A percentile compares a stretch with the other conserved stretches of the same genome.
These are phyloP conservation scores for Trichosporon asahii DNA, from an alignment of 1,284 basidiomycete species.

Conservation along the genomic window DNA sequence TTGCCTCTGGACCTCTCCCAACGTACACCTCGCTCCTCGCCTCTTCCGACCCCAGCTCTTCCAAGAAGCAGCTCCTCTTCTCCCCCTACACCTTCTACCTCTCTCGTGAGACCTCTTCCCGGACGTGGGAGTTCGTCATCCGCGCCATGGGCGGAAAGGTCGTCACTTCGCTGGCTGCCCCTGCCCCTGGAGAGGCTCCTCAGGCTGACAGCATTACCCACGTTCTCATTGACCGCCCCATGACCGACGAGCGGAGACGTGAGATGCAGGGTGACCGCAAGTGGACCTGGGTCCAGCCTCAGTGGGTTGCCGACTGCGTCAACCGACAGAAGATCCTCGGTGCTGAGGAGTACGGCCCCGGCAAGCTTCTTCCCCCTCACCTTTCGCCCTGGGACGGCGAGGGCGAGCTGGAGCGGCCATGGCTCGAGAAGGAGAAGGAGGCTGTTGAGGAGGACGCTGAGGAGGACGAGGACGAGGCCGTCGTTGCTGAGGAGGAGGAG, in stretches of 20 bases:
- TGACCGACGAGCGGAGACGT: conserved; percentile 56
- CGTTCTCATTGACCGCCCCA: conserved; percentile 89
- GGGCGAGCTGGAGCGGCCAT: conserved; percentile 62
- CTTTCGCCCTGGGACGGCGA: conserved; percentile 89
- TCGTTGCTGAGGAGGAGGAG: conserved; percentile 45
- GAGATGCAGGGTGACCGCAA: conserved; percentile 64
- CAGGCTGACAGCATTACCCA: conserved; percentile 83
- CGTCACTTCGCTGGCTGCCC: conserved; percentile 75
- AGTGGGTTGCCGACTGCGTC: conserved; percentile 96
- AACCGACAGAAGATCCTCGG: conserved; percentile 81
- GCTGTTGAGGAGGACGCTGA: conserved; percentile 50
- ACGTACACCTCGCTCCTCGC: conserved; percentile 69
- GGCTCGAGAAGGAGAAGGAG: conserved; percentile 51
- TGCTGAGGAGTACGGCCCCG: conserved; percentile 82
- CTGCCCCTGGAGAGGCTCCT: conserved; percentile 54
- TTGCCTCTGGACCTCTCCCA: conserved; percentile 60
- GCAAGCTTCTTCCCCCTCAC: conserved; percentile 86
- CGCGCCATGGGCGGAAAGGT: conserved; percentile 87
- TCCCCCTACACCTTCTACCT: conserved; percentile 88
- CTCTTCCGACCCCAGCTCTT: conserved; percentile 55
- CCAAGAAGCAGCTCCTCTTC: conserved; percentile 65
- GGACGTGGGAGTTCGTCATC: conserved; percentile 92
- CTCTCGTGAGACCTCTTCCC: conserved; percentile 86
- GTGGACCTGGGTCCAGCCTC: conserved; percentile 90
- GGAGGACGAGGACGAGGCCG: conserved; percentile 42